Evolutionary conservation across 192 early-diverging fungal species (phyloP), one percentile per base, ranked within the genome.

Genomic region (Podila horticola): DNA sequence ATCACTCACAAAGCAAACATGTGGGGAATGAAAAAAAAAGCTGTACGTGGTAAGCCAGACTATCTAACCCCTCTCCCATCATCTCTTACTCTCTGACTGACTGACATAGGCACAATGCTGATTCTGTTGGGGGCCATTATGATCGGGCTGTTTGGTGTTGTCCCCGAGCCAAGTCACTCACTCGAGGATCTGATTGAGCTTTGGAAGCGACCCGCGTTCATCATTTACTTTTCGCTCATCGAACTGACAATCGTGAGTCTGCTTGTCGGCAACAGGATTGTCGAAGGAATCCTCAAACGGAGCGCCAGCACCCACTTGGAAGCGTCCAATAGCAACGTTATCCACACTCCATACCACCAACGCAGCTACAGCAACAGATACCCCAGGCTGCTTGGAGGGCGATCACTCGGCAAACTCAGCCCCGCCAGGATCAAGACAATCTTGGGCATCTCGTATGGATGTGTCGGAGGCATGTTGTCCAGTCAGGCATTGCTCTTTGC

Each of bases 401-500:
- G 64, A 34, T 33, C 33, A 34, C 74, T 72, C 30, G 77, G 60
- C 33, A 74, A 76, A 34, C 33, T 71, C 65, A 72, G 69, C 60
- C 64, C 71, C 12, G 73, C 62, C 59, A 82, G 62, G 67, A 72
- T 84, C 58, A 79, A 84, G 57, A 82, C 65, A 20, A 50, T 86
- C 24, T 86, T 88, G 0, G 91, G 91, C 24, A 83, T 91, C 29
- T 83, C 91, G 15, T 94, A 90, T 50, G 93, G 92, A n/a, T 72
- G 89, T 36, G 72, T 94, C 1, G 86, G 89, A 30, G 93, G 92
- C 20, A 91, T 91, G 61, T 85, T 94, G 26, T 91, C 91, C 64
- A 91, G 91, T 62, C 93, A 94, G 67, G 90, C 88, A 6, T 73
- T 94, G 64, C 70, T 94, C 62, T 92, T 93, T 77, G 93, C 93